Percentiles rank a stretch among this genome's conserved stretches.
phyloP scores from a whole-genome alignment of 306 rosid genomes.

The Lathyrus sativus region DNA sequence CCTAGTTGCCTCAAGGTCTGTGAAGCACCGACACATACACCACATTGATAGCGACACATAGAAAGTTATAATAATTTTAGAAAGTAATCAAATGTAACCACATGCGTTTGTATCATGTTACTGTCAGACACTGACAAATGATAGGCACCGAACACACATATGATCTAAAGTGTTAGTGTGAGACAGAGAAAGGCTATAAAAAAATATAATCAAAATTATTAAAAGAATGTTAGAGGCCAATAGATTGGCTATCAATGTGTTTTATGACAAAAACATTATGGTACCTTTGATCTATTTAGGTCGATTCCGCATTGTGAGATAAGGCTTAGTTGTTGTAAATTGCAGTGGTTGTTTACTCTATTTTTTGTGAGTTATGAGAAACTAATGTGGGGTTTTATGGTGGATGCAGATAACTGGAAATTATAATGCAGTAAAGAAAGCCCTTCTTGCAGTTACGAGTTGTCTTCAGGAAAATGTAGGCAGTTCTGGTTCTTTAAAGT shows the following conservation, averaged over 20 bases:
- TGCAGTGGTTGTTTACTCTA: not conserved
- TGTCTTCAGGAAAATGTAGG: constrained; percentile 61
- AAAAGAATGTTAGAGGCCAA: not conserved
- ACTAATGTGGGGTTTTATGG: constrained; percentile 24
- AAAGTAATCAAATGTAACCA: too few relatives aligned
- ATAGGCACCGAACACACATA: too few relatives aligned
- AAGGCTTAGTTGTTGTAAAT: not conserved
- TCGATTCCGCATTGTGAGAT: not conserved
- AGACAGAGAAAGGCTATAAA: not conserved
- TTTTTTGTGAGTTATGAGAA: not conserved
- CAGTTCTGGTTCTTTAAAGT: constrained; percentile 51
- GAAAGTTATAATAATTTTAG: too few relatives aligned
- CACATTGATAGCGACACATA: too few relatives aligned
- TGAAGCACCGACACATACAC: too few relatives aligned
- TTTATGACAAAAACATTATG: not conserved
- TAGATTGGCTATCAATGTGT: not conserved
- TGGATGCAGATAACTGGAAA: constrained; percentile 70
- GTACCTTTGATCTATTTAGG: not conserved
- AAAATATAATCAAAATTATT: not conserved
- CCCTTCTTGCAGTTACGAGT: constrained; percentile 65
- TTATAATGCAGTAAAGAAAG: constrained; percentile 69
- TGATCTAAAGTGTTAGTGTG: too few relatives aligned
- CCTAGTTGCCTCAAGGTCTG: too few relatives aligned
- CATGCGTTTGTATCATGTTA: too few relatives aligned
- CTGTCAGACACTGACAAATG: too few relatives aligned